Base-by-base conservation (phyloP, 306 rosid genomes). In the Alnus glutinosa region DNA sequence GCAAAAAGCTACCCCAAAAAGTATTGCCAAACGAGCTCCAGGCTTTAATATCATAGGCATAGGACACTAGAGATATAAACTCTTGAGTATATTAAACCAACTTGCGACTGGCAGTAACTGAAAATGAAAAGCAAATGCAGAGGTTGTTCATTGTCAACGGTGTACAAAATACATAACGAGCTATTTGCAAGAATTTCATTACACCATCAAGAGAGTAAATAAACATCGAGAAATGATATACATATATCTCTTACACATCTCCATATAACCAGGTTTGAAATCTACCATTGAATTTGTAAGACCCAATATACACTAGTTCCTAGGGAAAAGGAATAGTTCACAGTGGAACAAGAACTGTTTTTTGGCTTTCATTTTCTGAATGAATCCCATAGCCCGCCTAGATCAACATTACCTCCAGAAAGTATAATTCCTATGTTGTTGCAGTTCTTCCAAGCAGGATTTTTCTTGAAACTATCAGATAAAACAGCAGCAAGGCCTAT, bases 401-500 rank as follows among this genome's bases (percentile, higher is more conserved):
- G 84, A 79, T 94, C 98, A 68, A 92, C 85, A 83, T 94, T 94
- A 75, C 97, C 98, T 66, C 98, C 98, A 3, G 97, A 90, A 83
- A 92, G 79, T 69, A 94, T 75, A 75, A 92, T 91, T 75, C 98
- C 98, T 37, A 91, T 85, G 73, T 81, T 82, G 70, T 77, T 86
- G 91, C 95, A 87, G 64, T 88, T 87, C 80, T 94, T 89, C 91
- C 90, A 89, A 61, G 90, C 88, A 75, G 91, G 86, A 59, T 85
- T 86, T 19, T 83, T 86, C 89, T 84, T 90, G 87, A 94, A 92
- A 78, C 88, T 79, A 48, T 91, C 85, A 1, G 98, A 94, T 71
- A 94, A 82, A 84, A 89, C 92, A 75, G 93, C 98, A 48, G 97
- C 98, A 83, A 94, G 91, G 78, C 98, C 97, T 64, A 94, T 94